Evolutionary conservation across 2,329 filamentous ascomycete genomes (phyloP).

Genomic region (Trichoderma aggressivum): DNA sequence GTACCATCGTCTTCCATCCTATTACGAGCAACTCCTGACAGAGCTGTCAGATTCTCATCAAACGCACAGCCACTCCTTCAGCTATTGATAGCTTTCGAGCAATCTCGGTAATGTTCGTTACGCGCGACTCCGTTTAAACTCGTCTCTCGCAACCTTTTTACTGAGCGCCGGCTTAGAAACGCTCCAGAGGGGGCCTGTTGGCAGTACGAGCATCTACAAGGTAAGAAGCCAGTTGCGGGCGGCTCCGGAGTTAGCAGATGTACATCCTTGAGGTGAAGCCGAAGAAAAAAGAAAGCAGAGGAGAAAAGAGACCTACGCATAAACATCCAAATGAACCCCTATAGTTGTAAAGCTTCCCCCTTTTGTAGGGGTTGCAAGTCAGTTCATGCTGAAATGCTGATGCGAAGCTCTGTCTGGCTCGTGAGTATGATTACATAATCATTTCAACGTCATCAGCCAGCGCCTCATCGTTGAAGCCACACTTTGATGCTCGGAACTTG

Average conservation of each 20-base stretch:
- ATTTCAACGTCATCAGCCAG: background rate
- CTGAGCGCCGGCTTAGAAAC: background rate
- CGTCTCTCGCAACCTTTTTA: background rate
- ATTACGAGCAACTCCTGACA: background rate
- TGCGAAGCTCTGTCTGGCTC: background rate
- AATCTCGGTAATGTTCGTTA: background rate
- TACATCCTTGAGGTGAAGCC: no score
- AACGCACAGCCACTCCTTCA: background rate
- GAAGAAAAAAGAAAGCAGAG: background rate
- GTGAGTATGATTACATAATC: background rate
- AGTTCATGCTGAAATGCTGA: background rate
- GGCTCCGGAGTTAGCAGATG: background rate
- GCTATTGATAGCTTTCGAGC: background rate
- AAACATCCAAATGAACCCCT: background rate
- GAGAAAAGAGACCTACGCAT: background rate
- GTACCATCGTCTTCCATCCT: background rate
- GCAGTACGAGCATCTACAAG: background rate
- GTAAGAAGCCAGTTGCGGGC: background rate
- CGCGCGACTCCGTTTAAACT: background rate
- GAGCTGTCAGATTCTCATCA: background rate
- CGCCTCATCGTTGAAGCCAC: constrained; percentile 1
- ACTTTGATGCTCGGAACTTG: background rate
- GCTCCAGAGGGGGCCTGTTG: background rate
- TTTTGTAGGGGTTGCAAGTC: background rate
- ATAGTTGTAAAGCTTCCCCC: background rate